Percentiles rank a stretch among this genome's conserved stretches.
These are phyloP conservation scores for Thalia dealbata DNA, from an alignment of 176 grass and related monocot species.

Conservation along the genomic window DNA sequence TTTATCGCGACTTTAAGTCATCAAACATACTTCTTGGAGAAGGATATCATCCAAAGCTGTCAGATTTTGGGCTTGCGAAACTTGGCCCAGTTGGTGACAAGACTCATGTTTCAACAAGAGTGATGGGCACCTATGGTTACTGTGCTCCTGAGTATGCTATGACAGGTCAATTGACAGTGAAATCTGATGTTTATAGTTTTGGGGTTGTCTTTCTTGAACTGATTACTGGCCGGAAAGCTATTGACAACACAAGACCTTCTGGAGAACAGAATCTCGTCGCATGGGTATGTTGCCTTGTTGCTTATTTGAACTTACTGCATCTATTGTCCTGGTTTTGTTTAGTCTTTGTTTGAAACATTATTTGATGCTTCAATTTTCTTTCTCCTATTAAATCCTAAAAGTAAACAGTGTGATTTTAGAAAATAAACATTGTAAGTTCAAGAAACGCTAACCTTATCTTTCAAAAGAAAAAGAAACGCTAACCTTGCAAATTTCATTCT, in stretches of 20 bases:
- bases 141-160: constrained; percentile 18
- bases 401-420: too few relatives aligned
- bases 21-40: constrained; percentile 13
- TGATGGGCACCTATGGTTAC: constrained; percentile 17
- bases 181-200: constrained; percentile 18
- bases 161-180: constrained; percentile 14
- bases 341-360: too few relatives aligned
- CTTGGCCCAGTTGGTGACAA: constrained; percentile 19
- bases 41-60: constrained; percentile 12
- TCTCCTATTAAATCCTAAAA: too few relatives aligned
- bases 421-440: too few relatives aligned
- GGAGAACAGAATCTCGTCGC: constrained; percentile 15
- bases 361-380: too few relatives aligned
- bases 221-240: constrained; percentile 12
- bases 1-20: constrained; percentile 14
- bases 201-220: constrained; percentile 12
- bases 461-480: too few relatives aligned
- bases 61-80: constrained; percentile 13
- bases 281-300: constrained; percentile 3
- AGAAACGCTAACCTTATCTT: too few relatives aligned
- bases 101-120: constrained; percentile 15
- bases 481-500: too few relatives aligned
- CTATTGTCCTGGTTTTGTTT: not conserved
- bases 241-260: constrained; percentile 2
- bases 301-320: not conserved